Percentiles rank a stretch among this genome's conserved stretches.
Conservation (phyloP, 106 monocot species). For the Narthecium ossifragum region DNA sequence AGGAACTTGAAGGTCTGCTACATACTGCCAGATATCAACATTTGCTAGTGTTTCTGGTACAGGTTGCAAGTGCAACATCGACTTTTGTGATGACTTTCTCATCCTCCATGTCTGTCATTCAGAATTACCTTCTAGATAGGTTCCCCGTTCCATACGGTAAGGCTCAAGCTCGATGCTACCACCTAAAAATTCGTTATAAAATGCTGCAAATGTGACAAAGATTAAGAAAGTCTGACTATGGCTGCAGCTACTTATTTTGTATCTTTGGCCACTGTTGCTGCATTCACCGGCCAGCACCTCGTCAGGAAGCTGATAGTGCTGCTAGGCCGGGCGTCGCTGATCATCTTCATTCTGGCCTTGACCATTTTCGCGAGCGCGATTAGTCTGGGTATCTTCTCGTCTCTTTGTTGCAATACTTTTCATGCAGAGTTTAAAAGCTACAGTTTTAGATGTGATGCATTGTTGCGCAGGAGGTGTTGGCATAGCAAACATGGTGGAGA, state of each 20-base stretch:
- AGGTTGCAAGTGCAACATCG: conserved; percentile 57
- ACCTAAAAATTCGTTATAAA: too few species aligned
- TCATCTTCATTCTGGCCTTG: conserved; percentile 51
- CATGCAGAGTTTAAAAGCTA: too few species aligned
- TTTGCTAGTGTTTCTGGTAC: background rate
- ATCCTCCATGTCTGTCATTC: conserved; percentile 48
- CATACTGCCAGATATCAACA: too few species aligned
- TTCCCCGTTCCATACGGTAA: conserved; percentile 51
- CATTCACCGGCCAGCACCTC: conserved; percentile 52
- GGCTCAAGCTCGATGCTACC: too few species aligned
- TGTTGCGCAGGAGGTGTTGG: conserved; percentile 48
- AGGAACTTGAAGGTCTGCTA: background rate
- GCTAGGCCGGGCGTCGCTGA: conserved; percentile 41
- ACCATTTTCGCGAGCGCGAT: conserved; percentile 58
- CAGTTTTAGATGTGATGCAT: background rate
- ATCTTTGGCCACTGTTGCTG: conserved; percentile 55
- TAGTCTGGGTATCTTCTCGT: conserved; percentile 29
- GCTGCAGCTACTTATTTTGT: conserved; percentile 47
- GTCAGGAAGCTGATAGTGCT: conserved; percentile 41
- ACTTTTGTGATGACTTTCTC: conserved; percentile 57
- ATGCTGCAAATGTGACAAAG: too few species aligned
- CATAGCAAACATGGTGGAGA: conserved; percentile 48
- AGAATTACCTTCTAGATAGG: conserved; percentile 42
- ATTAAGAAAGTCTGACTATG: background rate
- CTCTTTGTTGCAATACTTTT: background rate